A percentile compares a stretch with the other conserved stretches of the same genome.
Conservation (phyloP, 1,284 basidiomycete genomes). For the Melampsora americana region DNA sequence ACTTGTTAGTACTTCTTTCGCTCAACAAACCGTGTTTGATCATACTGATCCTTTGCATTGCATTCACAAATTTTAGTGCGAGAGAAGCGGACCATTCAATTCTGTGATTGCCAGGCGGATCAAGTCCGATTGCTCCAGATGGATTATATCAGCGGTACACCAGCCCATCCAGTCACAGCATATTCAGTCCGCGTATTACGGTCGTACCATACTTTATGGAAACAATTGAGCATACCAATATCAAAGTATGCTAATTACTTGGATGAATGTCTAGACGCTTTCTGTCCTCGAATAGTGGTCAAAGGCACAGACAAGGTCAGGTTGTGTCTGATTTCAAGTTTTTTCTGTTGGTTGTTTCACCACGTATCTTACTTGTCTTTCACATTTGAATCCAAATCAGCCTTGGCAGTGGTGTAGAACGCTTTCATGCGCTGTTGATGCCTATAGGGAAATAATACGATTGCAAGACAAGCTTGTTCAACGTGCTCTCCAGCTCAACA, state of each 20-base stretch:
- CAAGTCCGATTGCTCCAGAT: conserved; percentile 19
- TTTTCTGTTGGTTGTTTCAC: too few species aligned
- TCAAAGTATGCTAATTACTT: too few species aligned
- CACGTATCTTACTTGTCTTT: too few species aligned
- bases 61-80: too few species aligned
- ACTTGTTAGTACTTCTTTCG: too few species aligned
- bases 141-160: background rate
- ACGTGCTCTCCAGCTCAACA: background rate
- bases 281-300: too few species aligned
- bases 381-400: too few species aligned
- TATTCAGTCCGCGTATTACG: conserved; percentile 5
- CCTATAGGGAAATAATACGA: background rate
- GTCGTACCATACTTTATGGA: conserved; percentile 15
- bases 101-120: conserved; percentile 7
- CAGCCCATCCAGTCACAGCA: conserved; percentile 1
- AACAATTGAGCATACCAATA: background rate
- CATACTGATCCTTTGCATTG: too few species aligned
- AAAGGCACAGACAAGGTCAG: too few species aligned
- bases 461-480: background rate
- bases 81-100: background rate
- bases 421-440: conserved; percentile 3
- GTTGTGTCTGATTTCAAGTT: too few species aligned
- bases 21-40: too few species aligned
- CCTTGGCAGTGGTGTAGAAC: conserved; percentile 3
- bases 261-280: too few species aligned